These are phyloP conservation scores for Lepidium didymum DNA, from an alignment of 345 rosid genomes.

Conservation along the genomic window DNA sequence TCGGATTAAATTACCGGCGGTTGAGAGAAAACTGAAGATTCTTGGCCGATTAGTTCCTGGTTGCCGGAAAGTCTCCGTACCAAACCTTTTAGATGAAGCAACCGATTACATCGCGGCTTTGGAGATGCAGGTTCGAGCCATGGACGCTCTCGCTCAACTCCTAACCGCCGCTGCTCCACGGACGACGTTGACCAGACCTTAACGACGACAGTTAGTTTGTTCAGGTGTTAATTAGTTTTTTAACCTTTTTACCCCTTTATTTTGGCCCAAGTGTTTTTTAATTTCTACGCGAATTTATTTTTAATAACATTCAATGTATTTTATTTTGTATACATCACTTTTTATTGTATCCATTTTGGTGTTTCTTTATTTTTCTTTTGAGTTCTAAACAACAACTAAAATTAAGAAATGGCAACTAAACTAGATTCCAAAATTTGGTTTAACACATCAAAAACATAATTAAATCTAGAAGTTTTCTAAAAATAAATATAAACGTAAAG, in stretches of 20 bases:
- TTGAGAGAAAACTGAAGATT: constrained; percentile 43
- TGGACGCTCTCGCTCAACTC: constrained; percentile 55
- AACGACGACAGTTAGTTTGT: constrained; percentile 24
- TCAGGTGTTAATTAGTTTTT: constrained; percentile 16
- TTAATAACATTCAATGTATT: constrained; percentile 15
- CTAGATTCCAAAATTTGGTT: neutral
- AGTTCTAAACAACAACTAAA: neutral
- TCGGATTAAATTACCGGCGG: constrained; percentile 37
- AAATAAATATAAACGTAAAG: neutral
- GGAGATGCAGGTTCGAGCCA: constrained; percentile 90
- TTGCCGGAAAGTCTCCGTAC: constrained; percentile 53
- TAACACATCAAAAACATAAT: neutral
- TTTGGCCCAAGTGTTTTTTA: neutral
- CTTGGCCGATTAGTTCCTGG: constrained; percentile 82
- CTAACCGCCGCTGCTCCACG: constrained; percentile 7
- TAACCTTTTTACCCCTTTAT: constrained; percentile 1
- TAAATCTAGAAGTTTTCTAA: neutral
- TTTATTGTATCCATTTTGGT: constrained; percentile 9
- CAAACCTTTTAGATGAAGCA: constrained; percentile 66
- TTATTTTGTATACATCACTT: constrained; percentile 18
- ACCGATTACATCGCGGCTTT: constrained; percentile 84
- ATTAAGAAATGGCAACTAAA: neutral
- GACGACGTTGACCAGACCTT: constrained; percentile 19
- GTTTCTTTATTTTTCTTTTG: neutral
- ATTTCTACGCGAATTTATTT: neutral